Conservation (phyloP, 169 alveolate genomes). For the Besnoitia besnoiti region DNA sequence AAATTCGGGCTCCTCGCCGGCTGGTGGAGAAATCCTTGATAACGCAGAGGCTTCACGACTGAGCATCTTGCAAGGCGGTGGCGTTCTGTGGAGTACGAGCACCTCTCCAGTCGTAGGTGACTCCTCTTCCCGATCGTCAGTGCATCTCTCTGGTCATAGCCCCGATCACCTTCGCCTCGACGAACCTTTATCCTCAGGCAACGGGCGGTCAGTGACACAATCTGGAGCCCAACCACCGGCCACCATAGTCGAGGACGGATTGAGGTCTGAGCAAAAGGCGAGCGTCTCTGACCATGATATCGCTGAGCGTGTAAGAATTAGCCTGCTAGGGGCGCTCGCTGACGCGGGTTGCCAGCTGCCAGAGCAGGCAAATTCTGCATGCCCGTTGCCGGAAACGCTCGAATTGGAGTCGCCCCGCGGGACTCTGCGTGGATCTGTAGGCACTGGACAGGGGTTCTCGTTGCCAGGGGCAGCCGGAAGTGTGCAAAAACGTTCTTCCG, state of each 20-base stretch:
- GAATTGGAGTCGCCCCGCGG: not conserved
- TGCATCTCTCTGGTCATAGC: not conserved
- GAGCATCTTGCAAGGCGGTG: not conserved
- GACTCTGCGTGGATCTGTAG: not conserved
- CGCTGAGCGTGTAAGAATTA: not conserved
- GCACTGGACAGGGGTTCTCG: not conserved
- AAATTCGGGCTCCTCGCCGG: not conserved
- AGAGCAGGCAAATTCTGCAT: not conserved
- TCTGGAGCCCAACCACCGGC: not conserved
- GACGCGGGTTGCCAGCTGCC: conserved; percentile 24
- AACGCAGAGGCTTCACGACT: not conserved
- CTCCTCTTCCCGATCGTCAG: not conserved
- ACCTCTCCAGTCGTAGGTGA: conserved; percentile 20
- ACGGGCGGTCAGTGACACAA: not conserved
- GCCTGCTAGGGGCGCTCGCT: not conserved
- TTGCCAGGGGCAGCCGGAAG: not conserved
- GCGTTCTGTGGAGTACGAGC: conserved; percentile 28
- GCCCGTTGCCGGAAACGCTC: not conserved
- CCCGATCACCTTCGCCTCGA: not conserved
- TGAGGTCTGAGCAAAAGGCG: not conserved
- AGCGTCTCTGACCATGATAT: not conserved
- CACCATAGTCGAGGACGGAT: not conserved
- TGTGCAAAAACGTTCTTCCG: not conserved
- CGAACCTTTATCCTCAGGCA: not conserved
- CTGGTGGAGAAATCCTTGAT: not conserved